Base-by-base conservation (phyloP, 306 rosid genomes). In the Dalbergia oliveri region DNA sequence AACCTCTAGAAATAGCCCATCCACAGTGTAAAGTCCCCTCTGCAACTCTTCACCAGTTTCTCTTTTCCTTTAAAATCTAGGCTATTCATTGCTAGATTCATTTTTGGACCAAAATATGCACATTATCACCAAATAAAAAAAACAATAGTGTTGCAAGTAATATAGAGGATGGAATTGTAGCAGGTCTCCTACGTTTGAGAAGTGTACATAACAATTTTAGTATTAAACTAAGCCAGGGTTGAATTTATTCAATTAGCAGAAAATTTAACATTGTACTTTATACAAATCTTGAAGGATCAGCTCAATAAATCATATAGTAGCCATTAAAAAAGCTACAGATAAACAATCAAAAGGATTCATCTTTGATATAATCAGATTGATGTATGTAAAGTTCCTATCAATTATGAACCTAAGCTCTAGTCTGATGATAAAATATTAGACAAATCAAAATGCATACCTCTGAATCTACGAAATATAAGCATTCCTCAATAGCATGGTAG, bases 401-500 rank as follows among this genome's bases (percentile, higher is more conserved):
- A 34, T 67, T 66, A 15, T 51, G 47, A 85, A 51, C 33, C 16
- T 26, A 26, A 45, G 54, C 50, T 49, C 51, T 69, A 73, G 44
- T 75, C 11, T 37, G 44, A 63, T 60, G 10, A 56, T 78, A 47
- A 69, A 56, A 37, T 62, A 37, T 23, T 13, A 45, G 39, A 66
- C 44, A 56, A 26, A 69, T 78, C 63, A 37, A 77, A 84, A 82
- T 44, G 44, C 84, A 79, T 81, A 93, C 99, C 99, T 95, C 98
- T 73, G 99, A 91, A 83, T 95, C 99, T 80, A 91, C 90, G 78
- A 95, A 82, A 86, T 93, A 95, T 71, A 95, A 85, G 90, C 88
- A 95, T 83, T 93, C 86, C 69, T 93, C 92, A 34, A 58, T 50
- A 51, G 86, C 88, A 85, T 85, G 69, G 83, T 95, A 95, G 85